These are phyloP conservation scores for Passalora sequoiae DNA, from an alignment of 2,329 filamentous ascomycete species.

Conservation along the genomic window DNA sequence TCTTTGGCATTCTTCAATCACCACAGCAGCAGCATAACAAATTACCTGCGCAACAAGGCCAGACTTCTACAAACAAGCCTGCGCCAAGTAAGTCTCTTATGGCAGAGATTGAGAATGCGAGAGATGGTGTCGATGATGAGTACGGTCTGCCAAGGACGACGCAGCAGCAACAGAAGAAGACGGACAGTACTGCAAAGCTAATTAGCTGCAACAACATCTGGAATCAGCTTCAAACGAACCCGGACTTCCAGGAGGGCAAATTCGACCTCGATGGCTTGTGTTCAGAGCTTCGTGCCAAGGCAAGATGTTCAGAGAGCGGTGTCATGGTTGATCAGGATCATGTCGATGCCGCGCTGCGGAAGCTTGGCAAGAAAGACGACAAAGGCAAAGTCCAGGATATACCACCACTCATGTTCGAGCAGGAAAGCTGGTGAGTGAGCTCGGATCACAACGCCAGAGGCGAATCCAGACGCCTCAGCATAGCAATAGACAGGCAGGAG, in stretches of 20 bases:
- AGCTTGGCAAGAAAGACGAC: slow-evolving; percentile 27
- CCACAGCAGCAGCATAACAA: slow-evolving; percentile 30
- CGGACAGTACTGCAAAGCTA: slow-evolving; percentile 47
- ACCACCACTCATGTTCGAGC: slow-evolving; percentile 10
- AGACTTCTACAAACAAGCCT: slow-evolving; percentile 8
- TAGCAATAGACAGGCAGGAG: neutral
- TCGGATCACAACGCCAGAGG: neutral
- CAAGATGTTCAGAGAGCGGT: slow-evolving; percentile 85
- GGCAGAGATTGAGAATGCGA: slow-evolving; percentile 68
- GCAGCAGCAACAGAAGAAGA: slow-evolving; percentile 14
- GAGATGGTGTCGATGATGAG: slow-evolving; percentile 66
- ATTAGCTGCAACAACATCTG: slow-evolving; percentile 89
- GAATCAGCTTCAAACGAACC: slow-evolving; percentile 83
- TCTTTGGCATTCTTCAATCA: slow-evolving; percentile 46
- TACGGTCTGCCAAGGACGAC: slow-evolving; percentile 23
- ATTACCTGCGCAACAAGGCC: slow-evolving; percentile 8
- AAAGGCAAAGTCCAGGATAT: slow-evolving; percentile 3
- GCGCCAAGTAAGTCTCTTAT: slow-evolving; percentile 55
- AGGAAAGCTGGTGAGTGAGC: slow-evolving; percentile 9
- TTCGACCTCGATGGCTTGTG: slow-evolving; percentile 92
- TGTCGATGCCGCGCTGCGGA: slow-evolving; percentile 61
- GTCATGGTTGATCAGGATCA: slow-evolving; percentile 85
- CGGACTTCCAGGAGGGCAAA: slow-evolving; percentile 81
- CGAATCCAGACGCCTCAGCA: neutral
- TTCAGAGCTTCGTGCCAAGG: slow-evolving; percentile 88